Percentiles rank a stretch among this genome's conserved stretches.
Conservation (phyloP, 106 monocot species). For the Dendrobium catenatum region DNA sequence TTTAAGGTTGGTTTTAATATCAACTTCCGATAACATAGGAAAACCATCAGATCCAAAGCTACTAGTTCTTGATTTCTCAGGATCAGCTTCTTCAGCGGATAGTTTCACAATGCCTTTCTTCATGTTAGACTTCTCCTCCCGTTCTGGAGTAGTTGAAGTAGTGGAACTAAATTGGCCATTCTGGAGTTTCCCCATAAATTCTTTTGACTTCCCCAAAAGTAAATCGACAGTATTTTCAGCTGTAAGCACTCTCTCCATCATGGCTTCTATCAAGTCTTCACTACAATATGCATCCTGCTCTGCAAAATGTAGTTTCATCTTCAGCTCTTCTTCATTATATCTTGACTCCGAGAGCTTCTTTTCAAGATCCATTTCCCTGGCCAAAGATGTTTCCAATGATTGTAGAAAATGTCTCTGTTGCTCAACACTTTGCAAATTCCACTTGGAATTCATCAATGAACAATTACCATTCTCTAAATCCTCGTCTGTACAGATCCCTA, state of each 20-base stretch:
- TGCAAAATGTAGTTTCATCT: slow-evolving; percentile 37
- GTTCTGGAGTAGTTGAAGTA: slow-evolving; percentile 22
- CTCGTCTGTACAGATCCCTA: slow-evolving; percentile 37
- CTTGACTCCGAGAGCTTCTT: slow-evolving; percentile 52
- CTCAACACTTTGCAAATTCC: slow-evolving; percentile 41
- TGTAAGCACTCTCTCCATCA: slow-evolving; percentile 40
- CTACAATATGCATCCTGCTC: slow-evolving; percentile 36
- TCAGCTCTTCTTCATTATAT: slow-evolving; percentile 49
- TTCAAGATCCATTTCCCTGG: slow-evolving; percentile 85
- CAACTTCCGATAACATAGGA: slow-evolving; percentile 10
- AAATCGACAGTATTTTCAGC: slow-evolving; percentile 66
- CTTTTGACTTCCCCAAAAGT: slow-evolving; percentile 51
- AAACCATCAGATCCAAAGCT: not conserved
- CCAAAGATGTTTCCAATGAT: slow-evolving; percentile 85
- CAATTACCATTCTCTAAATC: slow-evolving; percentile 25
- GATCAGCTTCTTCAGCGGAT: slow-evolving; percentile 14
- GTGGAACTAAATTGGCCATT: slow-evolving; percentile 29
- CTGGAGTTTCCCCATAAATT: slow-evolving; percentile 41
- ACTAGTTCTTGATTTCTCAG: slow-evolving; percentile 9
- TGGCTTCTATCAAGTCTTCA: slow-evolving; percentile 48
- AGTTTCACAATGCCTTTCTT: slow-evolving; percentile 18
- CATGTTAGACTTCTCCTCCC: slow-evolving; percentile 26
- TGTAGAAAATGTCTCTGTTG: slow-evolving; percentile 65
- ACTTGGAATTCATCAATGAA: slow-evolving; percentile 16
- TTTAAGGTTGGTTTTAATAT: slow-evolving; percentile 15